Evolutionary conservation across 345 rosid genomes (phyloP).

Genomic region (Rhodamnia rubescens): DNA sequence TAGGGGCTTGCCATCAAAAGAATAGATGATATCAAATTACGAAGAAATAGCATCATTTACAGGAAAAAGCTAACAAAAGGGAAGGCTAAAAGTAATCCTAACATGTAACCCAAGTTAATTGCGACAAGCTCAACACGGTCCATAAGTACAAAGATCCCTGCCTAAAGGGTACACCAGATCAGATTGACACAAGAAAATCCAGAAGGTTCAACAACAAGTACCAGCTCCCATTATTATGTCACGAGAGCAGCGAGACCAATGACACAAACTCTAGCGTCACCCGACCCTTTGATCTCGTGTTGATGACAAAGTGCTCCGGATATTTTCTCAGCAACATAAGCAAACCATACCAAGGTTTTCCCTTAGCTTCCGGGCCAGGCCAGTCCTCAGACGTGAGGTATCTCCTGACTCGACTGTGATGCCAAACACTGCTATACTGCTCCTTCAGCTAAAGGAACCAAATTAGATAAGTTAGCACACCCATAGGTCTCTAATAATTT

Average conservation of each 20-base stretch:
- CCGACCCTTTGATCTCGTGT: slow-evolving; percentile 75
- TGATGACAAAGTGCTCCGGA: slow-evolving; percentile 93
- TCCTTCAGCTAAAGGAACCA: slow-evolving; percentile 48
- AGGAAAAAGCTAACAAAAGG: not conserved
- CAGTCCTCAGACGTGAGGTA: slow-evolving; percentile 80
- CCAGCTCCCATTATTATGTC: not conserved
- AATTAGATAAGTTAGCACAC: not conserved
- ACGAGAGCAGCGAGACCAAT: slow-evolving; percentile 77
- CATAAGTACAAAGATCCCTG: not conserved
- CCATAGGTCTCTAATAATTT: not conserved
- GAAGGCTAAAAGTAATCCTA: not conserved
- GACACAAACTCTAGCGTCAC: slow-evolving; percentile 81
- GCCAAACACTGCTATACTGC: slow-evolving; percentile 72
- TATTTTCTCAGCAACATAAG: slow-evolving; percentile 80
- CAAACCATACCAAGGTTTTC: slow-evolving; percentile 89
- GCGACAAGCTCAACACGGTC: not conserved
- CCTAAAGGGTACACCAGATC: not conserved
- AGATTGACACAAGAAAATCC: not conserved
- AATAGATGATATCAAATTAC: not conserved
- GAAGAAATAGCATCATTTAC: not conserved
- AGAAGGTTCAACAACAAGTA: not conserved
- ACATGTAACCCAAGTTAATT: not conserved
- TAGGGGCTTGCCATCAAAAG: not conserved
- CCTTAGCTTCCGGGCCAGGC: slow-evolving; percentile 65
- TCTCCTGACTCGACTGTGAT: slow-evolving; percentile 78